Base-by-base conservation (phyloP, 495 filamentous ascomycete species). In the Parachaetomium inaequale region DNA sequence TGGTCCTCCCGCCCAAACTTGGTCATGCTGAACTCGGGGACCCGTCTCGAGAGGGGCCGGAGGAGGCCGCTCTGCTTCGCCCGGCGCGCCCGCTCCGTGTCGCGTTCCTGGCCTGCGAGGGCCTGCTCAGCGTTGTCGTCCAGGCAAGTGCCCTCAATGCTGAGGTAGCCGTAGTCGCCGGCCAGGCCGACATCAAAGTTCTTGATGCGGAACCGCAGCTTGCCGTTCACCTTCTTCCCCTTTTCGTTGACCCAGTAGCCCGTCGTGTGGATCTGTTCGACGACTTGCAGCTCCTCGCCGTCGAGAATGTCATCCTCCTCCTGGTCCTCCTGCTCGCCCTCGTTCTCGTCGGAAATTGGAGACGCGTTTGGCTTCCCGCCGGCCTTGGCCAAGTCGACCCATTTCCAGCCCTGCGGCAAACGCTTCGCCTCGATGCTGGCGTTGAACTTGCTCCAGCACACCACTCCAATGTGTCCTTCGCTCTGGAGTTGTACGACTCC, bases 401-500 rank as follows among this genome's bases (percentile, higher is more conserved):
- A 82, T 21, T 64, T 70, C 78, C 78, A 82, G n/a, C 73, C 75
- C 8, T 64, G 62, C 0, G 79, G 79, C 7, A 82, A 57, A 3
- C 79, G 73, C 34, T 66, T 74, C 1, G 79, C 72, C 59, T 81
- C 78, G 38, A 82, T 80, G 42, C 76, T 79, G 28, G 78, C 78
- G 55, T 82, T 82, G 69, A 81, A 81, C 64, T 74, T 73, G 51
- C 74, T 71, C 73, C 76, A 82, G 62, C 79, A 82, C 36, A 80
- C 74, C 31, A 81, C 71, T 10, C 79, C 79, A 19, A 82, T 76
- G 58, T 81, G 76, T 0, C 78, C 79, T 19, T 78, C 77, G 59
- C 71, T 77, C 61, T 82, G 78, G 10, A 82, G 70, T 47, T 79
- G 78, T 36, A 81, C 69, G 1, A 69, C 70, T 36, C 79, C 79